These are phyloP conservation scores for Xylariaceae sp. DNA, from an alignment of 2,329 filamentous ascomycete genomes.

Conservation along the genomic window DNA sequence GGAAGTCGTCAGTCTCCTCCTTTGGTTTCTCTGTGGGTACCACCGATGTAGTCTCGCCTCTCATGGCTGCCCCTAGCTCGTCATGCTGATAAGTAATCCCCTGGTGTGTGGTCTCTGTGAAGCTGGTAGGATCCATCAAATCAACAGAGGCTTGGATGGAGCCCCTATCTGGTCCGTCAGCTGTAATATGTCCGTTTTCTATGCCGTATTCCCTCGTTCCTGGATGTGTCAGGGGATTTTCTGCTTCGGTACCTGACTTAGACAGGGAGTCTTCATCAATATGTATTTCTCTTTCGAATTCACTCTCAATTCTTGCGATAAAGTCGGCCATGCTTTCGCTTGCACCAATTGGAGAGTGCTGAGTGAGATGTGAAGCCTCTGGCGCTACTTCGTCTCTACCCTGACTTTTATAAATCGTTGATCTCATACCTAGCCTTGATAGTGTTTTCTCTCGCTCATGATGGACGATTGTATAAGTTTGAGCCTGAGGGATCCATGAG, in stretches of 20 bases:
- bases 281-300: conserved; percentile 15
- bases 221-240: neutral
- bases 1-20: conserved; percentile 16
- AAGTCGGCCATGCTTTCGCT: conserved; percentile 32
- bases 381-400: conserved; percentile 1
- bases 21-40: neutral
- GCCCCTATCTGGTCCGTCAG: neutral
- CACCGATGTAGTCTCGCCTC: neutral
- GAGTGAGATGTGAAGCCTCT: neutral
- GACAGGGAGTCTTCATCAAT: conserved; percentile 4
- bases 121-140: neutral
- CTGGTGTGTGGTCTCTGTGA: neutral
- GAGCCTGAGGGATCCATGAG: conserved; percentile 28
- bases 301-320: conserved; percentile 33
- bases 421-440: conserved; percentile 19
- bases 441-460: conserved; percentile 11
- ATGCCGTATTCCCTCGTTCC: neutral
- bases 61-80: neutral
- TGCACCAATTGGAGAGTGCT: neutral
- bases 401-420: conserved; percentile 20
- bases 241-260: neutral
- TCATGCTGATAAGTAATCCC: neutral
- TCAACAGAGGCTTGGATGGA: neutral
- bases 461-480: conserved; percentile 15
- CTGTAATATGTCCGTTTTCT: neutral